phyloP scores from a whole-genome alignment of 305 asterid genomes.

The Plantago lanceolata region DNA sequence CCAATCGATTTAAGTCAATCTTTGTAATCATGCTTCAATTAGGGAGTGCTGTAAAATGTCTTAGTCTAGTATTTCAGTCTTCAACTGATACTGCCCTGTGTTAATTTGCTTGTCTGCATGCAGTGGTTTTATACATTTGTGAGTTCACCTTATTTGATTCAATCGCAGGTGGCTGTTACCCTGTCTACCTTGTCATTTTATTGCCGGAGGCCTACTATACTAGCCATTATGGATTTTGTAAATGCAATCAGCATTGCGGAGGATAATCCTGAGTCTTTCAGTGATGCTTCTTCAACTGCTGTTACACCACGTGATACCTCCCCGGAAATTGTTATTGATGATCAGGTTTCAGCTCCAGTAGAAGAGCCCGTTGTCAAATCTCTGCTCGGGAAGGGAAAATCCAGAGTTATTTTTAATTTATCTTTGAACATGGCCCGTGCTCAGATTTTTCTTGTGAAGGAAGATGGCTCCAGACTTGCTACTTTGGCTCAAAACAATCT shows the following conservation, averaged over 20 bases:
- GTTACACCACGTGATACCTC: conserved; percentile 31
- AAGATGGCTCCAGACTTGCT: conserved; percentile 74
- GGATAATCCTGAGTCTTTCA: conserved; percentile 41
- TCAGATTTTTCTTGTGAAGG: conserved; percentile 87
- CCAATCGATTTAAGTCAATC: background rate
- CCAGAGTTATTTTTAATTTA: conserved; percentile 70
- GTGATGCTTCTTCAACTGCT: conserved; percentile 52
- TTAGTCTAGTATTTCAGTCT: too few species aligned
- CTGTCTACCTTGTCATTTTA: conserved; percentile 86
- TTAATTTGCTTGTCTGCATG: too few species aligned
- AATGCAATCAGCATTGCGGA: conserved; percentile 54
- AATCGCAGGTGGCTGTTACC: conserved; percentile 79
- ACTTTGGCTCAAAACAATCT: conserved; percentile 82
- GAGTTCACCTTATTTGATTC: background rate
- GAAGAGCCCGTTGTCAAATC: conserved; percentile 74
- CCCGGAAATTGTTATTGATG: conserved; percentile 38
- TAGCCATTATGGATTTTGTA: conserved; percentile 77
- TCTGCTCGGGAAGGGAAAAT: conserved; percentile 85
- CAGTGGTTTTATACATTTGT: too few species aligned
- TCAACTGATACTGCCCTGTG: too few species aligned
- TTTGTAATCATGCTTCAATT: too few species aligned
- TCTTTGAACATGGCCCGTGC: conserved; percentile 88
- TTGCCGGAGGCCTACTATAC: conserved; percentile 85
- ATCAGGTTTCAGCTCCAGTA: conserved; percentile 38
- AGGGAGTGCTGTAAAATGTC: too few species aligned